Evolutionary conservation across 2,329 filamentous ascomycete genomes (phyloP), one percentile per base, ranked within the genome.

Genomic region (Fusarium equiseti): DNA sequence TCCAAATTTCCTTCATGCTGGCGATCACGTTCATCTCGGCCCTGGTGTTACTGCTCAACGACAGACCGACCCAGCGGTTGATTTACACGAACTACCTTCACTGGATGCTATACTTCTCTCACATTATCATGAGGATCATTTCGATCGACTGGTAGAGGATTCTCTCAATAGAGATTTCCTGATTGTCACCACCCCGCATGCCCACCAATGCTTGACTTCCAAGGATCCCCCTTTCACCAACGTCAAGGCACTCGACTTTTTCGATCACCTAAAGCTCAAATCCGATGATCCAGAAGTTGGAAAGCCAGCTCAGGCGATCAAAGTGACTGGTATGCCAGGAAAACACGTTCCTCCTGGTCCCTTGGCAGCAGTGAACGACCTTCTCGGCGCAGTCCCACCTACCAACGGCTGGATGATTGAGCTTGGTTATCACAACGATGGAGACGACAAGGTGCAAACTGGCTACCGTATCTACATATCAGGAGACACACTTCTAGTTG

Each of bases 381-480:
- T 82, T 8, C 68, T 82, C 5, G 59, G 75, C 38, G 78, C 84
- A 55, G 84, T 91, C 6, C 90, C 89, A 7, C 90, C 89, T 4
- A 90, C 87, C 2, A 91, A 91, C 73, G 89, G 89, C 32, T 91
- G 89, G 88, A 86, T 91, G 79, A 66, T 91, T 6, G 89, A 91
- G 76, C 79, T 91, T 12, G 89, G 89, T 2, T 83, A 86, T 70
- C 38, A 64, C 12, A 53, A 55, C n/a, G 45, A 13, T 8, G 46
- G n/a, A n/a, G 61, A 59, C 32, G 59, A 65, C 6, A 68, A 73
- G 6, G 83, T 87, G 63, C 75, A 82, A 13, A 81, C 78, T 24
- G 86, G 87, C 2, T 89, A 89, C 73, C 78, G 86, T 16, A 90
- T 91, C 73, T 91, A 91, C 78, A 91, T 91, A 63, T 88, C 88